phyloP scores from a whole-genome alignment of 495 filamentous ascomycete species.

The Podospora didyma region DNA sequence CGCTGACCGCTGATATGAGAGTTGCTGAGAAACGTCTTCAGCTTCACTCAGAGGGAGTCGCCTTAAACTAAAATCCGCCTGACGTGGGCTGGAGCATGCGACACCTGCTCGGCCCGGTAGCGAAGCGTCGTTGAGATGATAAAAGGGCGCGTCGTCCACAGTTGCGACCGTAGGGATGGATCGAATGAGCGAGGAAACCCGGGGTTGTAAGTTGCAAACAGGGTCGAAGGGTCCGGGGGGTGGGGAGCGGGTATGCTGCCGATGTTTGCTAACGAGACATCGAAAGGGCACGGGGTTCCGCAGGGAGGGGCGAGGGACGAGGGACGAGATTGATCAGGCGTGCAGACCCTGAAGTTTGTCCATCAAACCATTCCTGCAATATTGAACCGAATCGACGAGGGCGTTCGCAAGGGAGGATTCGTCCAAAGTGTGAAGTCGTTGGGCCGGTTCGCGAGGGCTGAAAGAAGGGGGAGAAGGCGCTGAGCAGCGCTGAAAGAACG shows the following conservation, averaged over 20 bases:
- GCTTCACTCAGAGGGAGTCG: conserved; percentile 5
- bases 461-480: conserved; percentile 4
- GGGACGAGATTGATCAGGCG: neutral
- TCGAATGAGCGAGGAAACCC: neutral
- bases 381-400: neutral
- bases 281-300: neutral
- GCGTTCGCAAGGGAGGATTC: neutral
- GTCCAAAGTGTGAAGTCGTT: neutral
- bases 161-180: neutral
- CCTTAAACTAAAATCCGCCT: neutral
- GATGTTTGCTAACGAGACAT: conserved; percentile 4
- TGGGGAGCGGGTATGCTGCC: neutral
- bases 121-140: neutral
- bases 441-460: conserved; percentile 3
- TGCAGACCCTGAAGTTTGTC: neutral
- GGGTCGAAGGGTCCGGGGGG: neutral
- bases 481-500: conserved; percentile 11
- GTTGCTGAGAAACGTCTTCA: neutral
- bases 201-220: neutral
- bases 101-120: neutral
- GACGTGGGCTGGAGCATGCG: conserved; percentile 1
- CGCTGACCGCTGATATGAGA: neutral
- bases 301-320: neutral
- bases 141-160: neutral
- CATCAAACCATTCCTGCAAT: conserved; percentile 1